Evolutionary conservation across 1,284 basidiomycete species (phyloP).

Genomic region (Phellopilus nigrolimitatus): DNA sequence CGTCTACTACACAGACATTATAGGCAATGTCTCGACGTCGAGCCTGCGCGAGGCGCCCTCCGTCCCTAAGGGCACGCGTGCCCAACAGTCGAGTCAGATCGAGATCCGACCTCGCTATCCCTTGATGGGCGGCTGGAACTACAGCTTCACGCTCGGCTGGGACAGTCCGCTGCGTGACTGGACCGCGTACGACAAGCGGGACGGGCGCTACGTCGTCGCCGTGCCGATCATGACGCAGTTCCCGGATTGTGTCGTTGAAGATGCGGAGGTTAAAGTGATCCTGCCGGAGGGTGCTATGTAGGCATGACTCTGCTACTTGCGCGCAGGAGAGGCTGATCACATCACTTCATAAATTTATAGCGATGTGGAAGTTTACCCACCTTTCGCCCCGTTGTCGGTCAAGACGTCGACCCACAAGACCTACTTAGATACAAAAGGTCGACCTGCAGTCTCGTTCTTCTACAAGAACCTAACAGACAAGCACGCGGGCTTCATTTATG

Average conservation of each 20-base stretch:
- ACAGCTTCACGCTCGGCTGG: slow-evolving; percentile 91
- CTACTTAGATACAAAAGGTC: slow-evolving; percentile 92
- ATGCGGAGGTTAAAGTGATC: slow-evolving; percentile 77
- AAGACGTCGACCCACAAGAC: slow-evolving; percentile 66
- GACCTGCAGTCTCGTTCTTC: slow-evolving; percentile 71
- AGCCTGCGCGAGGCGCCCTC: slow-evolving; percentile 69
- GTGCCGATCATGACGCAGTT: slow-evolving; percentile 86
- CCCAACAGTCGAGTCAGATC: slow-evolving; percentile 56
- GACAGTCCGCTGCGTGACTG: slow-evolving; percentile 80
- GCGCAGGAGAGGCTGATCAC: too few species aligned
- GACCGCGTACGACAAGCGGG: slow-evolving; percentile 53
- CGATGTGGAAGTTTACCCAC: slow-evolving; percentile 70
- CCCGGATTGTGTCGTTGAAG: slow-evolving; percentile 75
- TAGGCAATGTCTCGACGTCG: slow-evolving; percentile 97
- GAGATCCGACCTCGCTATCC: slow-evolving; percentile 92
- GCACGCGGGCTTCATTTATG: slow-evolving; percentile 72
- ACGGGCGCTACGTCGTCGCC: slow-evolving; percentile 65
- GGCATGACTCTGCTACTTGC: too few species aligned
- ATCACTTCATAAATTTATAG: slow-evolving; percentile 39
- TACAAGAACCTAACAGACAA: slow-evolving; percentile 76
- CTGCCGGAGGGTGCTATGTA: slow-evolving; percentile 93
- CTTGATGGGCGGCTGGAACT: slow-evolving; percentile 96
- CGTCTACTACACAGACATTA: slow-evolving; percentile 85
- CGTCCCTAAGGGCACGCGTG: slow-evolving; percentile 48
- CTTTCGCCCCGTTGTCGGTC: slow-evolving; percentile 71